Conservation (phyloP, 2,329 filamentous ascomycete genomes). For the Fusarium incarnatum region DNA sequence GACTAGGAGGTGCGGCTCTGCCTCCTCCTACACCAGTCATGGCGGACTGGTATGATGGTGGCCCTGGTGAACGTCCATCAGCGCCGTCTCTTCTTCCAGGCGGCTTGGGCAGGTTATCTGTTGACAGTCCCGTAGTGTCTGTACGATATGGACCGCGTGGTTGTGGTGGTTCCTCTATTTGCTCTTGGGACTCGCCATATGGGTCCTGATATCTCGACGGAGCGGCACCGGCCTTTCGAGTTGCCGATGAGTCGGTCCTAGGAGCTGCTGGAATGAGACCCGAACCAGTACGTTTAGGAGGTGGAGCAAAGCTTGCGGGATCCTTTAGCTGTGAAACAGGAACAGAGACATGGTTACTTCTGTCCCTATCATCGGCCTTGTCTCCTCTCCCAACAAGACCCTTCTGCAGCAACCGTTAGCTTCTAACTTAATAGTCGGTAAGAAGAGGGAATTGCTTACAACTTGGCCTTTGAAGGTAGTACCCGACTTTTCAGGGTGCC, state of each 20-base stretch:
- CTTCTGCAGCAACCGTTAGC: slow-evolving; percentile 52
- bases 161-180: slow-evolving; percentile 50
- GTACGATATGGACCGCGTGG: slow-evolving; percentile 74
- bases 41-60: slow-evolving; percentile 49
- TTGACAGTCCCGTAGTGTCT: slow-evolving; percentile 78
- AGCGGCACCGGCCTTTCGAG: slow-evolving; percentile 47
- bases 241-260: slow-evolving; percentile 39
- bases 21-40: slow-evolving; percentile 44
- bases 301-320: slow-evolving; percentile 81
- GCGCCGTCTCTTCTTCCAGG: slow-evolving; percentile 66
- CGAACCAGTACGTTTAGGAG: slow-evolving; percentile 70
- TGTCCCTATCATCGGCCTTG: slow-evolving; percentile 48
- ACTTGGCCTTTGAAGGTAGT: slow-evolving; percentile 55
- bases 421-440: background rate
- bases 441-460: slow-evolving; percentile 52
- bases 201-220: slow-evolving; percentile 53
- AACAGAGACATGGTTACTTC: slow-evolving; percentile 57
- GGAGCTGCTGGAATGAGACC: slow-evolving; percentile 50
- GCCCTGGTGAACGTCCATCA: slow-evolving; percentile 50
- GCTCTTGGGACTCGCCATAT: slow-evolving; percentile 22
- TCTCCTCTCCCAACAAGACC: slow-evolving; percentile 59
- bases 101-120: slow-evolving; percentile 76
- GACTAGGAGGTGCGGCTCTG: slow-evolving; percentile 61
- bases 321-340: slow-evolving; percentile 80
- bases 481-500: slow-evolving; percentile 61